Base-by-base conservation (phyloP, 441 rosid species). In the Pelargonium cotyledonis region DNA sequence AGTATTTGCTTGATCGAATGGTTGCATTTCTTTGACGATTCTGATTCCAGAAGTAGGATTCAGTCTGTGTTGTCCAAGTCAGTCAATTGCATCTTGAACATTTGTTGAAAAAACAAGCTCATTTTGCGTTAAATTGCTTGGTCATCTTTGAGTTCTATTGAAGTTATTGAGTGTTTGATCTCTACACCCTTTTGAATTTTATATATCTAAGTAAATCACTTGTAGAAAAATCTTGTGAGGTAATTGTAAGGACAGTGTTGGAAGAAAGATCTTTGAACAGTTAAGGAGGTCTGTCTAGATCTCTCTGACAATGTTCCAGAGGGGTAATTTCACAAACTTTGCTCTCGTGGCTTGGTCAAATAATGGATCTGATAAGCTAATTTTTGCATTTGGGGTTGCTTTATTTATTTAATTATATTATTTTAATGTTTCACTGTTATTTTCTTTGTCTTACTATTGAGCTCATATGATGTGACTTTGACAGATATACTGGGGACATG, bases 401-500 rank as follows among this genome's bases (percentile, higher is more conserved):
- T 7, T 40, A 40, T 40, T 40, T 40, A 40, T 40, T 40, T 40
- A 40, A 40, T 40, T 40, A 40, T 40, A 40, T 40, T 40, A 40
- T 40, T 40, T 40, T 40, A 40, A 40, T 40, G 43, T 40, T 29
- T 40, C 43, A 40, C 8, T 40, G 10, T 40, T 40, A 40, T 40
- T 40, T 40, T 40, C 43, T 40, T 40, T 40, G 10, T 40, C 10
- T 40, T 40, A 40, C 16, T 49, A 49, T 49, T 49, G 62, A 55
- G 61, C 61, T 53, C 18, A 53, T 53, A 55, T 29, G 6, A 65
- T 47, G 14, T 65, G 6, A 41, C 51, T 35, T 6, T 63, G 65
- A 66, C 77, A 75, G 83, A 77, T 80, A 47, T 80, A 77, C 75
- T 75, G 73, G 79, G 83, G 80, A 53, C 79, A 74, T 68, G 80